These are phyloP conservation scores for Micromonas commoda DNA, from an alignment of 139 green algal genomes.

Conservation along the genomic window DNA sequence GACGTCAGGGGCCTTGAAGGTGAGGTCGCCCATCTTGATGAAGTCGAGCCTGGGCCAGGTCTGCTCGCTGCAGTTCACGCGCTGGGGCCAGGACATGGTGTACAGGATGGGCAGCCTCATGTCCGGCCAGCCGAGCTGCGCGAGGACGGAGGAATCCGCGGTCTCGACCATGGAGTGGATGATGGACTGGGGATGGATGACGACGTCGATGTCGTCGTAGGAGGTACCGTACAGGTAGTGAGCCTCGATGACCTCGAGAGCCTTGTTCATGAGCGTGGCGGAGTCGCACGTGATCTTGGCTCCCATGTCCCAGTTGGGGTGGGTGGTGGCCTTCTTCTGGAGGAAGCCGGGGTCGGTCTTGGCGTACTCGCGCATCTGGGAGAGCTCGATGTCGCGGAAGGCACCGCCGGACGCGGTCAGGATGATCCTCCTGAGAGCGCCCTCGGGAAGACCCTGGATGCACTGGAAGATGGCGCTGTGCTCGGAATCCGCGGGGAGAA, in stretches of 20 bases:
- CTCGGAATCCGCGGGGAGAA: constrained; percentile 95
- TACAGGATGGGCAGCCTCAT: constrained; percentile 99
- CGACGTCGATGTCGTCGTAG: constrained; percentile 98
- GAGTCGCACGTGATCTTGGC: constrained; percentile 97
- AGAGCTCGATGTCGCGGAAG: constrained; percentile 55
- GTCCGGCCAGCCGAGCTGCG: constrained; percentile 96
- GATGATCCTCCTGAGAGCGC: constrained; percentile 91
- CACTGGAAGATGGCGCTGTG: constrained; percentile 98
- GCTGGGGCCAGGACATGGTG: constrained; percentile 94
- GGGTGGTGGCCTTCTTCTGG: constrained; percentile 42
- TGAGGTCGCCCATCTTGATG: constrained; percentile 78
- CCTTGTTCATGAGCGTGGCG: constrained; percentile 99
- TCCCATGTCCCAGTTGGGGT: constrained; percentile 73
- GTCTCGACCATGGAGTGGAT: constrained; percentile 99
- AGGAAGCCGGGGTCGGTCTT: constrained; percentile 17
- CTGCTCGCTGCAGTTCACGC: constrained; percentile 66
- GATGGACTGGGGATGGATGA: constrained; percentile 99
- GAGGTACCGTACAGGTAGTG: constrained; percentile 95
- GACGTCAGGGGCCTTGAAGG: constrained; percentile 82
- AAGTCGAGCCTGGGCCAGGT: constrained; percentile 80
- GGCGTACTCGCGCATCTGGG: constrained; percentile 21
- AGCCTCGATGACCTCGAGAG: constrained; percentile 86
- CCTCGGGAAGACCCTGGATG: constrained; percentile 86
- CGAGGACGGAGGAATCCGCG: constrained; percentile 84
- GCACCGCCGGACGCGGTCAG: constrained; percentile 94